Evolutionary conservation across 2,329 filamentous ascomycete genomes (phyloP).

Genomic region (Colletotrichum lentis): DNA sequence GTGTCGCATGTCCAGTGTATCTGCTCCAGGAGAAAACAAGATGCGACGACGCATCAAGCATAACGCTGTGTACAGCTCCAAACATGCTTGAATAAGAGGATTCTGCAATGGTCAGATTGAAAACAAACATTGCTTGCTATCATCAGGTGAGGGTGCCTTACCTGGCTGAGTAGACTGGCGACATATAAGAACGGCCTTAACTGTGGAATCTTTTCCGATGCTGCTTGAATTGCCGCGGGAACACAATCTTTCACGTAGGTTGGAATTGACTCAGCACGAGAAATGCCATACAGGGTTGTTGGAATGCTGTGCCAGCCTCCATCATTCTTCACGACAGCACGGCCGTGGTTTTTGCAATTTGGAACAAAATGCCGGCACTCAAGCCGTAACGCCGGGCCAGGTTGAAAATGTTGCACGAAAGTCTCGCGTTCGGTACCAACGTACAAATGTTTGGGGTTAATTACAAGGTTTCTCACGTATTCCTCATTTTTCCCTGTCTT

Average conservation of each 20-base stretch:
- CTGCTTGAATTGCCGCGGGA: neutral
- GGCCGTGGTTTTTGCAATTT: no score
- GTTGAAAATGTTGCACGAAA: no score
- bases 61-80: neutral
- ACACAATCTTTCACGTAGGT: neutral
- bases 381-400: no score
- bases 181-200: neutral
- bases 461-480: neutral
- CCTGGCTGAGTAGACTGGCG: neutral
- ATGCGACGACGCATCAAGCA: neutral
- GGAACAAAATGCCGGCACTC: no score
- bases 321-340: neutral
- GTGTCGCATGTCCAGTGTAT: neutral
- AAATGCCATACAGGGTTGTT: neutral
- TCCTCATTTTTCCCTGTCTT: neutral
- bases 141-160: neutral
- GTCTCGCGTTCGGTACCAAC: neutral
- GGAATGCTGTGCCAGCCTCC: neutral
- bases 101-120: neutral
- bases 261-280: neutral
- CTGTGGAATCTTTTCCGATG: neutral
- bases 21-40: neutral
- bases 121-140: neutral
- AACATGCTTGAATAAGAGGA: neutral
- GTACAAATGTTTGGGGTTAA: neutral